Base-by-base conservation (phyloP, 768 basidiomycete genomes). In the Agaricus sinodeliciosus region DNA sequence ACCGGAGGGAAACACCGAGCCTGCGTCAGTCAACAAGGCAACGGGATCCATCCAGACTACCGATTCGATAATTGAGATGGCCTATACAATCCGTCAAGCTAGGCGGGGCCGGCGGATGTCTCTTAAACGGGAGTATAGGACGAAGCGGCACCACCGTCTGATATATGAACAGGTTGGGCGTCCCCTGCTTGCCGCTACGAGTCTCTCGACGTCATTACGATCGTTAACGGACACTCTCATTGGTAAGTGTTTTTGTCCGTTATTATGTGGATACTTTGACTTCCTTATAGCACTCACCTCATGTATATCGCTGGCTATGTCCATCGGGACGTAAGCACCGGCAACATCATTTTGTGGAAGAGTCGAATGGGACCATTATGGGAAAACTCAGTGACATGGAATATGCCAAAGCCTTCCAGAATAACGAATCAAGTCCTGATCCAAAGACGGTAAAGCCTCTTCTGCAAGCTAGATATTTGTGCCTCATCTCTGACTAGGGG, bases 171-270 rank as follows among this genome's bases (percentile, higher is more conserved):
- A 36, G 18, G 18, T 13, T 35, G 48, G 48, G 9, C 25, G 26
- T 49, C 46, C 53, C 45, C 28, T 41, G 15, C 42, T 70, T 57
- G 66, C 71, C 48, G 68, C 67, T 7, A 57, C 64, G 15, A 65
- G 68, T 49, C 9, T n/a, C 5, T 28, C 9, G 22, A 22, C 36
- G n/a, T 25, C 31, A 15, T 8, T 42, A 37, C 25, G 28, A 22
- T 6, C 19, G 26, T 26, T 26, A 9, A 50, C 41, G 39, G 41
- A 12, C 3, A 16, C 49, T 27, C 19, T 12, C 25, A 16, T 48
- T 40, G 37, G 35, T 39, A 34, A 34, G 35, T 43, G 27, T n/a
- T 15, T 9, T 39, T n/a, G 12, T 39, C 12, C 12, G 16, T 9
- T 6, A 1, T 15, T 16, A 39, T 19, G 4, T 22, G 4, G 3